These are phyloP conservation scores for Chaetomium strumarium DNA, from an alignment of 2,329 filamentous ascomycete genomes.

Conservation along the genomic window DNA sequence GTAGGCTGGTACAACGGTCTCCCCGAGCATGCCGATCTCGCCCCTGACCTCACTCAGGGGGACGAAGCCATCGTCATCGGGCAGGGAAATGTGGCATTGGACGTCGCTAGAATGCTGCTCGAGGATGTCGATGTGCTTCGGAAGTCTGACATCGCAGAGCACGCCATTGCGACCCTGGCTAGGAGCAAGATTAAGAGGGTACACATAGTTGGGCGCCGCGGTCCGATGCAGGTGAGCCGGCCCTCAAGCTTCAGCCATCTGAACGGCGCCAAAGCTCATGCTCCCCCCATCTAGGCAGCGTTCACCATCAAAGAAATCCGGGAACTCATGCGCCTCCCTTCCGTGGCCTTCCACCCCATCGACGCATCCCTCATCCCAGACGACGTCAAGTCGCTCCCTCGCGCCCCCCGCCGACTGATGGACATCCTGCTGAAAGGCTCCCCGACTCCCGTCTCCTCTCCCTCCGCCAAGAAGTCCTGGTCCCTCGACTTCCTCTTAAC, in stretches of 20 bases:
- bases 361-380: constrained; percentile 60
- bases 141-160: constrained; percentile 83
- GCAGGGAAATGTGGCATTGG: constrained; percentile 92
- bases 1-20: constrained; percentile 98
- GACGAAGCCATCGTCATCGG: constrained; percentile 86
- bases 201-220: constrained; percentile 80
- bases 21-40: constrained; percentile 68
- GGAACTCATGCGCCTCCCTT: constrained; percentile 73
- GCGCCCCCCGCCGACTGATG: constrained; percentile 70
- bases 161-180: constrained; percentile 68
- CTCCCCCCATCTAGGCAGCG: constrained; percentile 49
- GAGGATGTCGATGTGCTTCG: constrained; percentile 66
- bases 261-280: neutral
- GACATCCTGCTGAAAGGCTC: constrained; percentile 77
- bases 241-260: neutral
- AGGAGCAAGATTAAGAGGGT: constrained; percentile 72
- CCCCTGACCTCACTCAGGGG: constrained; percentile 66
- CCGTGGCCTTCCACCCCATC: constrained; percentile 66
- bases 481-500: constrained; percentile 80
- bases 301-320: constrained; percentile 94
- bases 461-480: constrained; percentile 61
- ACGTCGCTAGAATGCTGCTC: constrained; percentile 84
- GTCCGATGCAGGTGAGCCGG: constrained; percentile 70
- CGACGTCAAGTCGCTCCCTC: constrained; percentile 62
- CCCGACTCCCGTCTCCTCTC: constrained; percentile 31